Evolutionary conservation across 306 rosid genomes (phyloP).

Genomic region (Urtica urens): DNA sequence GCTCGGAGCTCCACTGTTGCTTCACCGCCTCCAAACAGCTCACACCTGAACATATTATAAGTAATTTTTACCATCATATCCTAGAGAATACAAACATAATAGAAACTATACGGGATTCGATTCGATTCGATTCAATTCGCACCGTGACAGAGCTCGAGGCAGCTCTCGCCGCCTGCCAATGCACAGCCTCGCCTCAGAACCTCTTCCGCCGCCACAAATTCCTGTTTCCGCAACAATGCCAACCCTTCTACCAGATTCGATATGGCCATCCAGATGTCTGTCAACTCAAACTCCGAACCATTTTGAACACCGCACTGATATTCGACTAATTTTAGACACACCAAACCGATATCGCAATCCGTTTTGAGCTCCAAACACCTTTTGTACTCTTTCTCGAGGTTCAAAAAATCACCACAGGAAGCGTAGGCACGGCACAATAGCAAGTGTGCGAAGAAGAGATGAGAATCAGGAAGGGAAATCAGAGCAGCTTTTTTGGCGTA

Average conservation of each 20-base stretch:
- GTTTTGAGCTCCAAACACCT: constrained; percentile 69
- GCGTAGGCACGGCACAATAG: constrained; percentile 68
- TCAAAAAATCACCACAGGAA: constrained; percentile 37
- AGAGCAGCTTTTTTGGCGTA: constrained; percentile 60
- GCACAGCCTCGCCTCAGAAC: constrained; percentile 61
- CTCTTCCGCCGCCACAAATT: constrained; percentile 60
- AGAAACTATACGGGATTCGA: background rate
- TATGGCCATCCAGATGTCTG: constrained; percentile 46
- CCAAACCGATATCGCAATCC: constrained; percentile 65
- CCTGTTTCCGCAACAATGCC: constrained; percentile 38
- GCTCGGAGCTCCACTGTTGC: constrained; percentile 26
- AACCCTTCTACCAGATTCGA: constrained; percentile 54
- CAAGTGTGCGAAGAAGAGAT: constrained; percentile 70
- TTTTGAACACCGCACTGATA: constrained; percentile 33
- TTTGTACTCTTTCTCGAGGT: constrained; percentile 41
- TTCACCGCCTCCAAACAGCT: constrained; percentile 68
- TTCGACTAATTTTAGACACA: constrained; percentile 68
- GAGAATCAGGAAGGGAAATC: constrained; percentile 42
- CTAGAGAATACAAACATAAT: background rate
- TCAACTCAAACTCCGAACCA: constrained; percentile 39
- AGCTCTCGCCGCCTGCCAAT: constrained; percentile 48
- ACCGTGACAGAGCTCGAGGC: constrained; percentile 75
- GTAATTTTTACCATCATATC: too few relatives aligned
- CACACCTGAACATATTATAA: constrained; percentile 43
- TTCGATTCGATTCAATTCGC: constrained; percentile 19